Evolutionary conservation across 2,329 filamentous ascomycete genomes (phyloP), one percentile per base, ranked within the genome.

Genomic region (Rachicladosporium sp.): DNA sequence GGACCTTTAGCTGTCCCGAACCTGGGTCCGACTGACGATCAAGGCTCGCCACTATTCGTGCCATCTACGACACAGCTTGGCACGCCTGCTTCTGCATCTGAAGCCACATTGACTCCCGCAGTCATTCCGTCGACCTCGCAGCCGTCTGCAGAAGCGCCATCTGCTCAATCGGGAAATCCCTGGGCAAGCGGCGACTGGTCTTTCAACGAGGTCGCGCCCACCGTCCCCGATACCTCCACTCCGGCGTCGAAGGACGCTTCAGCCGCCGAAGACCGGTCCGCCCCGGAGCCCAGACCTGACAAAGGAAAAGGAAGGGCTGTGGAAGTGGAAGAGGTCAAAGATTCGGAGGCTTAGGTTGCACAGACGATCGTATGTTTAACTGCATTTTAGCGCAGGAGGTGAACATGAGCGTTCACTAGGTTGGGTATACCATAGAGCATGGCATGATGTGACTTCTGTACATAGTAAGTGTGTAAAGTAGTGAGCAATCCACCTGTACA

Each of bases 261-360:
- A 19, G 30, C 15, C 35, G 11, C 8, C 33, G 32, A 35, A 7
- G 30, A 11, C 4, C 30, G 31, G 13, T 6, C n/a, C 6, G 3
- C 29, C 4, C 5, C 12, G 6, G 38, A 35, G 15, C n/a, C 15
- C 4, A 31, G 33, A 15, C 29, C 29, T 19, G 53, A 48, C 19
- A 59, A 62, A 46, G 55, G 58, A 10, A 63, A 61, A 41, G 56
- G 48, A 4, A 55, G 49, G 36, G 57, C 62, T 15, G 58, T 60
- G 2, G 60, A 62, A 21, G 55, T 66, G 10, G 63, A 66, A 41
- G 63, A 66, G 39, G 55, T 47, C 6, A 47, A 49, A 7, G 56
- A 59, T 35, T 38, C 48, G 7, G 50, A 53, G 10, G 34, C 41
- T 27, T 49, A 36, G 37, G 6, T 8, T 27, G 23, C 23, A 6